phyloP scores from a whole-genome alignment of 2,329 filamentous ascomycete species.

The Cladophialophora immunda region DNA sequence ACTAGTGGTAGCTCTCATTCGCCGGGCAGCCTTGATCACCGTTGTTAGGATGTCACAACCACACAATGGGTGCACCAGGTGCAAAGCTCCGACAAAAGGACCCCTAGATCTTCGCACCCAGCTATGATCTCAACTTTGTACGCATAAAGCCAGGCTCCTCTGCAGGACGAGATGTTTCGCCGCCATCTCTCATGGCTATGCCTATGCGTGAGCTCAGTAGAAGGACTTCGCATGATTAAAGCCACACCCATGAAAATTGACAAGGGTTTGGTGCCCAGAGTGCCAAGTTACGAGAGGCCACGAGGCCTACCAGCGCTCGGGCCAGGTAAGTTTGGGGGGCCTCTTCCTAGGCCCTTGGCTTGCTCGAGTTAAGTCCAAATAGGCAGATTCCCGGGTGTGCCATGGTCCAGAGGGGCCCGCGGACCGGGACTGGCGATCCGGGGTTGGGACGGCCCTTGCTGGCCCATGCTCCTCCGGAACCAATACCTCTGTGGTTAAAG shows the following conservation, averaged over 20 bases:
- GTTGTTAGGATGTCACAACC: not conserved
- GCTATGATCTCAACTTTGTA: not conserved
- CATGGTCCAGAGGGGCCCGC: not conserved
- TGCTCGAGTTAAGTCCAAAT: not conserved
- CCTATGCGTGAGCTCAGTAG: no score
- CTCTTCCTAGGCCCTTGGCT: not conserved
- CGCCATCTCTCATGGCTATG: no score
- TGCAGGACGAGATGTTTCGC: no score
- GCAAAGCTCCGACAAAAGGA: not conserved
- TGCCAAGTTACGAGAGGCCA: not conserved
- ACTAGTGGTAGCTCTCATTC: not conserved
- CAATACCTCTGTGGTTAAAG: not conserved
- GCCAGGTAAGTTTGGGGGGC: not conserved
- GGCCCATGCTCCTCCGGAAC: slow-evolving; percentile 8
- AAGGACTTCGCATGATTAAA: no score
- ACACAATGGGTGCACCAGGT: not conserved
- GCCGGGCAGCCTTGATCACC: not conserved
- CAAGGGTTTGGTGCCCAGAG: no score
- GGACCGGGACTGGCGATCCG: slow-evolving; percentile 13
- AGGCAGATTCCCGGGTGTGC: not conserved
- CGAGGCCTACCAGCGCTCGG: not conserved
- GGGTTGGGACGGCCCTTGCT: slow-evolving; percentile 24
- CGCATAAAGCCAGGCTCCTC: no score
- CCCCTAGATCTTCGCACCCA: not conserved
- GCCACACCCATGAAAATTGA: no score